Evolutionary conservation across 2,329 filamentous ascomycete genomes (phyloP).

Genomic region (Exophiala xenobiotica): DNA sequence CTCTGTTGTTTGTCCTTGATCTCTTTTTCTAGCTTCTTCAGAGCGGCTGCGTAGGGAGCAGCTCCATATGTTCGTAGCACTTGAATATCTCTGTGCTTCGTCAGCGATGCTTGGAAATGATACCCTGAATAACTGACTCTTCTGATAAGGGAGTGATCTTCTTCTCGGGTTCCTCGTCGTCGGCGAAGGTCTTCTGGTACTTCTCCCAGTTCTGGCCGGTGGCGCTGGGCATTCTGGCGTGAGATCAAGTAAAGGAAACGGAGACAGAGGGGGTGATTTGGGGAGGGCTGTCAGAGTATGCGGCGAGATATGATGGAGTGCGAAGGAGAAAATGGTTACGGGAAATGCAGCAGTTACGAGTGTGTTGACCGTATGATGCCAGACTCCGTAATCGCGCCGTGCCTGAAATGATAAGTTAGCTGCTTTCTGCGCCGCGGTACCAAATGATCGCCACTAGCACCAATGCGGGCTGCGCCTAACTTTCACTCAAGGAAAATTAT

Average conservation of each 20-base stretch:
- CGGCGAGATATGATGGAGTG: neutral
- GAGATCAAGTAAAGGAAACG: too few relatives aligned
- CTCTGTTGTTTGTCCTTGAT: conserved; percentile 99
- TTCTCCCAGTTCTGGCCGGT: conserved; percentile 97
- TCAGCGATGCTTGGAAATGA: conserved; percentile 35
- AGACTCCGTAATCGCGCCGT: conserved; percentile 20
- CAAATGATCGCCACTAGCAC: neutral
- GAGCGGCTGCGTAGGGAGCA: conserved; percentile 85
- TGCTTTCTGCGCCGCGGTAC: neutral
- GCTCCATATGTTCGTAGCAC: conserved; percentile 98
- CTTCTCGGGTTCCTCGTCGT: conserved; percentile 98
- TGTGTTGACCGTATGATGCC: conserved; percentile 8
- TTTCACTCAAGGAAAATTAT: conserved; percentile 8
- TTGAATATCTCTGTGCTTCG: conserved; percentile 79
- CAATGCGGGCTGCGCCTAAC: conserved; percentile 7
- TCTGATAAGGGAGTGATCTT: conserved; percentile 97
- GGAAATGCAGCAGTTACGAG: conserved; percentile 14
- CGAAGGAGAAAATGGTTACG: neutral
- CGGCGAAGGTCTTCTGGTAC: conserved; percentile 94
- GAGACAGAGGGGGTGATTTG: neutral
- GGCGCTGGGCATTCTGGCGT: conserved; percentile 83
- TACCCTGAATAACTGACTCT: conserved; percentile 64
- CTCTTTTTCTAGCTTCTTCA: conserved; percentile 98
- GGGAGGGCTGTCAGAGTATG: neutral
- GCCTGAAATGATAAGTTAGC: conserved; percentile 8